Evolutionary conservation across 139 green algal genomes (phyloP).

Genomic region (Micromonas commoda): DNA sequence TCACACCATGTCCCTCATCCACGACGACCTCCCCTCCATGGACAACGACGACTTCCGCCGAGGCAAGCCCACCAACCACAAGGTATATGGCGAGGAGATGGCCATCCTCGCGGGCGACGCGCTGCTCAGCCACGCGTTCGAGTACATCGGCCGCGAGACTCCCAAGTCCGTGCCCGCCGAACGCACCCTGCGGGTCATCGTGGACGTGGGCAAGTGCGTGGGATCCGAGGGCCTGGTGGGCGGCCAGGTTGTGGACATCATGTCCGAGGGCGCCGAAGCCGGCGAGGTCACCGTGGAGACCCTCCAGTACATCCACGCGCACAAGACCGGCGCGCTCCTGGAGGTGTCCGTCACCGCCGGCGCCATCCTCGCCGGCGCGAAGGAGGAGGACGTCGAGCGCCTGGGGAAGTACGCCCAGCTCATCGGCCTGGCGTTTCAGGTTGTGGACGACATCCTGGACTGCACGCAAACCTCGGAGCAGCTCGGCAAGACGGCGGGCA

Average conservation of each 20-base stretch:
- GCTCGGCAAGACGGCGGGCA: constrained; percentile 97
- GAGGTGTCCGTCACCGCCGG: constrained; percentile 89
- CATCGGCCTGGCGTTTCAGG: constrained; percentile 98
- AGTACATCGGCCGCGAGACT: constrained; percentile 89
- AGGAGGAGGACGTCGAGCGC: constrained; percentile 74
- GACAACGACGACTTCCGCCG: constrained; percentile 98
- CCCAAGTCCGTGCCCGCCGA: constrained; percentile 61
- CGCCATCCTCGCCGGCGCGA: constrained; percentile 66
- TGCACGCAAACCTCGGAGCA: constrained; percentile 75
- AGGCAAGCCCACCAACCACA: constrained; percentile 90
- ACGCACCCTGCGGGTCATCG: constrained; percentile 73
- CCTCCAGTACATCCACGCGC: constrained; percentile 96
- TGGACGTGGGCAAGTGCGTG: constrained; percentile 75
- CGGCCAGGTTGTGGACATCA: constrained; percentile 68
- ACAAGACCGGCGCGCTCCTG: constrained; percentile 97
- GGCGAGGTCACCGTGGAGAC: constrained; percentile 76
- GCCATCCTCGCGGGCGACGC: constrained; percentile 95
- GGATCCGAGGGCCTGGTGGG: constrained; percentile 87
- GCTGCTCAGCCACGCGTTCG: constrained; percentile 86
- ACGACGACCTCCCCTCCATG: constrained; percentile 95
- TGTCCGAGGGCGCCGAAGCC: constrained; percentile 79
- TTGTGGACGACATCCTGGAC: constrained; percentile 98
- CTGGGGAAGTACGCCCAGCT: constrained; percentile 84
- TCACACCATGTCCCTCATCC: constrained; percentile 95
- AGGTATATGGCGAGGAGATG: constrained; percentile 93